Base-by-base conservation (phyloP, 371 early-diverging fungal genomes). In the Lichtheimia ramosa region DNA sequence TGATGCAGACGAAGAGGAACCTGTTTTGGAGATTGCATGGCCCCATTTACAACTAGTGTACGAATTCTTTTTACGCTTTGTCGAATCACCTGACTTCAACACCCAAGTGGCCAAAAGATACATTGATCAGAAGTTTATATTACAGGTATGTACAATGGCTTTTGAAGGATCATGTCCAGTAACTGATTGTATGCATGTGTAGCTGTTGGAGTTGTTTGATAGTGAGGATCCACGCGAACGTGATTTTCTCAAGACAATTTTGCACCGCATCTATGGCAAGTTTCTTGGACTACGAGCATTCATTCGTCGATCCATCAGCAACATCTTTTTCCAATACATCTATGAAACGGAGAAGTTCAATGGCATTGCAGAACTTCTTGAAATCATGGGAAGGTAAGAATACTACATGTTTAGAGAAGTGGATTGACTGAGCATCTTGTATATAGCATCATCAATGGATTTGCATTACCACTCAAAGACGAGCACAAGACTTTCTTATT, bases 1-100 rank as follows among this genome's bases (percentile, higher is more conserved):
- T 66, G 99, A 98, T 75, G 96, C 96, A 5, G 99, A 98, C 66
- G 99, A 98, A 68, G 99, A 98, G 69, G 99, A 98, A 71, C 97
- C 97, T 3, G 91, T 94, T 1, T 77, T 96, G 43, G 99, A 98
- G 72, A 70, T 89, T 13, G 94, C 96, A 15, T 98, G 99, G 99
- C 97, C 98, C 23, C 99, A 98, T 77, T 77, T 97, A 46, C 96
- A 94, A 71, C 84, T 96, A 48, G 97, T 98, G 7, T 98, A 98
- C 74, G 96, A 95, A 68, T 93, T 97, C 70, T 96, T 98, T 72
- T 77, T 98, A 54, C 86, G 97, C 52, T 97, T 97, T 71, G 89
- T 97, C 28, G 99, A 98, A 76, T 94, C 94, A 1, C 89, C 92
- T 53, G 98, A 96, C 65, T 98, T 98, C 79, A 96, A 95, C 79